Base-by-base conservation (phyloP, 768 basidiomycete species). In the Boletales sp. region DNA sequence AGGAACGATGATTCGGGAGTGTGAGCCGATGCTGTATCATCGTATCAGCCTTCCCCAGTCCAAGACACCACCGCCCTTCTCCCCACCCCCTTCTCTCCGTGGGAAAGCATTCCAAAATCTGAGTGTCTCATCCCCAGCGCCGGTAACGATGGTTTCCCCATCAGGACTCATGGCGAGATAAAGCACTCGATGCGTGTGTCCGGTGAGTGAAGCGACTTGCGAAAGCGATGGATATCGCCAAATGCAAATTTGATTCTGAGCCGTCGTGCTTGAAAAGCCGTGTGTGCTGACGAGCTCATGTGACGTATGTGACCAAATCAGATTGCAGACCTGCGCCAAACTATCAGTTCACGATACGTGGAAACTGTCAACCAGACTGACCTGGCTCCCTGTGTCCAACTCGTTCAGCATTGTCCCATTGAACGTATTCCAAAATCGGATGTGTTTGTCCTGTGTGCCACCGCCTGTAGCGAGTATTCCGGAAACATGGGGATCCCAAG, bases 91-190 rank as follows among this genome's bases (percentile, higher is more conserved):
- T 48, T 84, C 85, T 56, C 74, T 79, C 69, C 82, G 84, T n/a
- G 90, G 89, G 62, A 99, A 97, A 0, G 93, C 94, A 66, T 93
- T 95, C 95, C 95, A 98, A 70, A 98, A 98, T 55, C 94, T 71
- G 46, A 99, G 71, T 4, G 95, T 99, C 72, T 98, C 95, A 67
- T 99, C 95, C 0, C 95, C 95, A 0, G 95, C 95, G 14, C 95
- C 95, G 0, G 94, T 98, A 25, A 97, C 96, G 55, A 98, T 97
- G 1, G 94, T 98, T 72, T 95, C 92, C 15, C 94, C 94, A 58
- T 96, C 94, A 0, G 94, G 94, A 61, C 86, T 90, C 90, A 94
- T 94, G 4, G 94, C 94, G n/a, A 97, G 84, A 66, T 95, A 95
- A 31, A 97, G 74, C 15, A 99, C 95, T 41, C 95, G 89, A 65